Evolutionary conservation across 2,329 filamentous ascomycete species (phyloP).

Genomic region (Zasmidium citrigriseum): DNA sequence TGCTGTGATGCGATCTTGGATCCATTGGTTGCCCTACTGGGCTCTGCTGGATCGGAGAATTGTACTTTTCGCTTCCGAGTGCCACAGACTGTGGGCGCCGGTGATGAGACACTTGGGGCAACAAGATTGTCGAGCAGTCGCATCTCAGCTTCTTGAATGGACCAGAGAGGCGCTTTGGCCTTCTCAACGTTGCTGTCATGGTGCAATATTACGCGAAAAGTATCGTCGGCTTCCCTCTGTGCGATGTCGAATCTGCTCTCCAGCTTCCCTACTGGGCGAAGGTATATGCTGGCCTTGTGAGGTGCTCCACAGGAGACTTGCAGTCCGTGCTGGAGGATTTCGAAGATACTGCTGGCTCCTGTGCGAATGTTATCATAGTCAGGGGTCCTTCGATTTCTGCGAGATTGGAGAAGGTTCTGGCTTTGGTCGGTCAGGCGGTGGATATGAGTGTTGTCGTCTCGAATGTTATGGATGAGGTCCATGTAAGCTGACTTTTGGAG

Average conservation of each 20-base stretch:
- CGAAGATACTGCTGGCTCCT: constrained; percentile 25
- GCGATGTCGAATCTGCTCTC: neutral
- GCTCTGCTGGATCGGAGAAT: neutral
- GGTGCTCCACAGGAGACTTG: constrained; percentile 27
- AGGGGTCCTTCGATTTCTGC: constrained; percentile 16
- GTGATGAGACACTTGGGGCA: neutral
- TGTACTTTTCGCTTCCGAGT: neutral
- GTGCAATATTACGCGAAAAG: constrained; percentile 10
- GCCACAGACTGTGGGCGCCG: neutral
- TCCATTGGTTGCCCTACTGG: neutral
- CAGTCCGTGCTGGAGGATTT: constrained; percentile 25
- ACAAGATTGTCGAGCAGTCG: neutral
- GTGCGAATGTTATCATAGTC: constrained; percentile 28
- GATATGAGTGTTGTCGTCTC: constrained; percentile 26
- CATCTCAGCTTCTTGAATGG: constrained; percentile 9
- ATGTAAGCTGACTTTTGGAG: constrained; percentile 31
- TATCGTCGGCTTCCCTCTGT: neutral
- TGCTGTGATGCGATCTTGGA: neutral
- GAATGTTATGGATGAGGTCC: constrained; percentile 28
- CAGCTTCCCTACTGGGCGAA: neutral
- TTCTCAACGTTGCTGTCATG: constrained; percentile 1
- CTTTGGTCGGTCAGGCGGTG: constrained; percentile 30
- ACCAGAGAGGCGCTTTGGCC: neutral
- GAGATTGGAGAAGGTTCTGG: constrained; percentile 20
- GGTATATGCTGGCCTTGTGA: constrained; percentile 23